Percentiles rank a stretch among this genome's conserved stretches.
Conservation (phyloP, 257 asterid species). For the Leptodermis oblonga region DNA sequence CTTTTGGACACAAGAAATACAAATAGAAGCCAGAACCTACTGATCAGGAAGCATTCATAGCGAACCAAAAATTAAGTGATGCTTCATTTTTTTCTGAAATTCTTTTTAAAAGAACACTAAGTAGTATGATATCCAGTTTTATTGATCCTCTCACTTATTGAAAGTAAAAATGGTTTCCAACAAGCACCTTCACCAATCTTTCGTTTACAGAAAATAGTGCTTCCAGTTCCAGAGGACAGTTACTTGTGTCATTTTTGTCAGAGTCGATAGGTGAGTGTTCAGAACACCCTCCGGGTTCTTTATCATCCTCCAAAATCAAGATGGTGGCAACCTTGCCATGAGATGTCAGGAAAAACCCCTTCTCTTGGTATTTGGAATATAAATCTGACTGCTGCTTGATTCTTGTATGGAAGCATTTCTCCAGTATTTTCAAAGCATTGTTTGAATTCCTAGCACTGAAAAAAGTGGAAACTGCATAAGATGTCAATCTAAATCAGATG, state of each 20-base stretch:
- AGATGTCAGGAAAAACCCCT: conserved; percentile 49
- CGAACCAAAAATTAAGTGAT: neutral
- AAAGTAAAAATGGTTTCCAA: neutral
- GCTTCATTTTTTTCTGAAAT: neutral
- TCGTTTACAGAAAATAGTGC: conserved; percentile 42
- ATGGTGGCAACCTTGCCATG: conserved; percentile 66
- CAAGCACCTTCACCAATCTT: conserved; percentile 50
- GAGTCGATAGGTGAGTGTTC: conserved; percentile 22
- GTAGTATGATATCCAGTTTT: neutral
- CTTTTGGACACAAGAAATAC: neutral
- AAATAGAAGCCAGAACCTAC: neutral
- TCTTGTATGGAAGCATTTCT: conserved; percentile 31
- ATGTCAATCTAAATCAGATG: conserved; percentile 4
- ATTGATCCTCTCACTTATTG: neutral
- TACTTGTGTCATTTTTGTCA: conserved; percentile 28
- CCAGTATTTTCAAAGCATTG: conserved; percentile 39
- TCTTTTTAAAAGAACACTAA: neutral
- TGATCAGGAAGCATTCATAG: neutral
- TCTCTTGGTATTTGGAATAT: conserved; percentile 38
- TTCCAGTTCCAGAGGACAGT: conserved; percentile 28
- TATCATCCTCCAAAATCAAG: conserved; percentile 40
- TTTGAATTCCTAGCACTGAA: conserved; percentile 36
- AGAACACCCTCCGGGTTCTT: conserved; percentile 24
- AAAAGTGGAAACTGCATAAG: conserved; percentile 5
- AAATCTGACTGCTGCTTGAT: conserved; percentile 31